Conservation (phyloP, 2,329 filamentous ascomycete species). For the Colletotrichum tropicicola region DNA sequence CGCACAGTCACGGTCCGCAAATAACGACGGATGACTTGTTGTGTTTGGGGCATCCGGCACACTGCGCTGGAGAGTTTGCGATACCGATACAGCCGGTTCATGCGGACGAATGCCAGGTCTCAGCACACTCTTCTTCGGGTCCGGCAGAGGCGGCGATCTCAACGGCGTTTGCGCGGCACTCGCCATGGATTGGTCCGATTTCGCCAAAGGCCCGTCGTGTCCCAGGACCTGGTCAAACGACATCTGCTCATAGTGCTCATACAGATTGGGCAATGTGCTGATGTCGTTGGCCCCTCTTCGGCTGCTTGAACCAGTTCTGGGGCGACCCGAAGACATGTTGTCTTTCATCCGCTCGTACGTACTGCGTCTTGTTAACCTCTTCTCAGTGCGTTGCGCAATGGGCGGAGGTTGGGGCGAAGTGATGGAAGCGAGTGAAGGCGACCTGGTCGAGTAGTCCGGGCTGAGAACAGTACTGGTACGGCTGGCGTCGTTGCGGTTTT, state of each 20-base stretch:
- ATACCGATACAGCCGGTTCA: background rate
- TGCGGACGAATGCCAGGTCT: conserved; percentile 13
- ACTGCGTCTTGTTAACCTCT: conserved; percentile 43
- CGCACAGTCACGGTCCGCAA: conserved; percentile 24
- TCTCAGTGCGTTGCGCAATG: conserved; percentile 35
- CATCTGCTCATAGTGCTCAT: conserved; percentile 67
- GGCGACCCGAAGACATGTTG: conserved; percentile 16
- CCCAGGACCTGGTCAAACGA: conserved; percentile 54
- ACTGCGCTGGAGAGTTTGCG: background rate
- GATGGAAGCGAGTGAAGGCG: conserved; percentile 53
- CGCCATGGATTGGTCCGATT: background rate
- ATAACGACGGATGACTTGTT: conserved; percentile 19
- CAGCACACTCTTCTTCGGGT: background rate
- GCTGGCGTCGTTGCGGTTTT: conserved; percentile 27
- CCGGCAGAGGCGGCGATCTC: conserved; percentile 13
- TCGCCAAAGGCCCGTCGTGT: conserved; percentile 18
- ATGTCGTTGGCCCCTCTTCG: conserved; percentile 32
- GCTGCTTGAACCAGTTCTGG: conserved; percentile 25
- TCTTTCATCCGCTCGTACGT: conserved; percentile 42
- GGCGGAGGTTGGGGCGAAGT: conserved; percentile 41
- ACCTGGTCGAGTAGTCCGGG: conserved; percentile 47
- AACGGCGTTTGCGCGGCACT: conserved; percentile 7
- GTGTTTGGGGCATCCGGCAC: background rate
- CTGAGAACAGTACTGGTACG: conserved; percentile 38
- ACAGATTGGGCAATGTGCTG: conserved; percentile 58